phyloP scores from a whole-genome alignment of 257 asterid species.

The Rauvolfia tetraphylla region DNA sequence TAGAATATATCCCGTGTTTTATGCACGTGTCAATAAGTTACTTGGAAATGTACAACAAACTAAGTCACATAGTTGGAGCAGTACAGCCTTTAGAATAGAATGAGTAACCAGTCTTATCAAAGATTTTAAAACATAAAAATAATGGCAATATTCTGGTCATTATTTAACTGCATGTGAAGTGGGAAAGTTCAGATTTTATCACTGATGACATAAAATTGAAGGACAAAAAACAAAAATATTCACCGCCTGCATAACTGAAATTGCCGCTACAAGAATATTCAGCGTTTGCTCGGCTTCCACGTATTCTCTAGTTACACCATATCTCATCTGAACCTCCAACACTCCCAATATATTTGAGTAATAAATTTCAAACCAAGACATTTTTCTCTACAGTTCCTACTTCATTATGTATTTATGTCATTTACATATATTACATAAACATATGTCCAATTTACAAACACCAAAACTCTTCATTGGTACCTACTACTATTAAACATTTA shows the following conservation, averaged over 20 bases:
- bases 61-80: not conserved
- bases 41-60: not conserved
- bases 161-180: not conserved
- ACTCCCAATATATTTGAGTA: no score
- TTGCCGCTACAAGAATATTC: not conserved
- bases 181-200: not conserved
- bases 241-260: not conserved
- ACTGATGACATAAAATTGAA: not conserved
- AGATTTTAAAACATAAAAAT: no score
- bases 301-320: not conserved
- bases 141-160: not conserved
- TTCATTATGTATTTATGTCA: no score
- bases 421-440: no score
- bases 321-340: not conserved
- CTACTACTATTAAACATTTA: no score
- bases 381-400: not conserved
- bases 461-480: no score
- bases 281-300: not conserved
- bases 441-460: no score
- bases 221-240: not conserved
- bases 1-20: not conserved
- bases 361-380: not conserved
- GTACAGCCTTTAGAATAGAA: not conserved
- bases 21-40: not conserved
- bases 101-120: not conserved